Evolutionary conservation across 192 early-diverging fungal species (phyloP).

Genomic region (Umbelopsis isabellina): DNA sequence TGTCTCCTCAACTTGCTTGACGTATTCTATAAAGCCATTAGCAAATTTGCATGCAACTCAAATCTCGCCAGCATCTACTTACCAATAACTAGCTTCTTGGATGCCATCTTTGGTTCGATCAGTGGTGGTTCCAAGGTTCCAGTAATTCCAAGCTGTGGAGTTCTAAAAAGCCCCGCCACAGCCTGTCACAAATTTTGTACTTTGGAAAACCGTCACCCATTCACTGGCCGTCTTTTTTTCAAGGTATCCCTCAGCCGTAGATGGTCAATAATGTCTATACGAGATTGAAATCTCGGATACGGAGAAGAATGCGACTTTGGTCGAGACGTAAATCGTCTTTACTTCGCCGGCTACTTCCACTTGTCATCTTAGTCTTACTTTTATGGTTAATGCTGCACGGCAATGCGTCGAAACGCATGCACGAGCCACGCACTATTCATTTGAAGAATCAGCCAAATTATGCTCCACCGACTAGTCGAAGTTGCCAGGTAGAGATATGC

Average conservation of each 20-base stretch:
- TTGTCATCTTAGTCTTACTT: neutral
- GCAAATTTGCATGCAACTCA: no score
- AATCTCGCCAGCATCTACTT: neutral
- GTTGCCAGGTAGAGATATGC: slow-evolving; percentile 25
- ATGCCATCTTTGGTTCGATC: no score
- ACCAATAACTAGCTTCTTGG: slow-evolving; percentile 2
- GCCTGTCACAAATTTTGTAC: neutral
- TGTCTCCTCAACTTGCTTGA: slow-evolving; percentile 13
- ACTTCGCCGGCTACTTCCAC: no score
- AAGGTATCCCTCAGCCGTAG: neutral
- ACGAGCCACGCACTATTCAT: slow-evolving; percentile 15
- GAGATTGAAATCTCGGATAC: slow-evolving; percentile 10
- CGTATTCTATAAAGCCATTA: neutral
- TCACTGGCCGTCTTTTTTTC: neutral
- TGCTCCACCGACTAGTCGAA: neutral
- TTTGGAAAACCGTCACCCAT: neutral
- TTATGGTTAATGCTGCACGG: slow-evolving; percentile 12
- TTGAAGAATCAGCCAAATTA: neutral
- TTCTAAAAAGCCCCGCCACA: no score
- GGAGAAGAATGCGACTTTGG: slow-evolving; percentile 11
- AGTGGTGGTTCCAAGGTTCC: neutral
- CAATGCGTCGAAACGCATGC: slow-evolving; percentile 5
- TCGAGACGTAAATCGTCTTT: neutral
- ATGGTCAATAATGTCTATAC: slow-evolving; percentile 21
- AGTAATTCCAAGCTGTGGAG: neutral